Evolutionary conservation across 2,329 filamentous ascomycete species (phyloP).

Genomic region (Ceratocystis harringtonii): DNA sequence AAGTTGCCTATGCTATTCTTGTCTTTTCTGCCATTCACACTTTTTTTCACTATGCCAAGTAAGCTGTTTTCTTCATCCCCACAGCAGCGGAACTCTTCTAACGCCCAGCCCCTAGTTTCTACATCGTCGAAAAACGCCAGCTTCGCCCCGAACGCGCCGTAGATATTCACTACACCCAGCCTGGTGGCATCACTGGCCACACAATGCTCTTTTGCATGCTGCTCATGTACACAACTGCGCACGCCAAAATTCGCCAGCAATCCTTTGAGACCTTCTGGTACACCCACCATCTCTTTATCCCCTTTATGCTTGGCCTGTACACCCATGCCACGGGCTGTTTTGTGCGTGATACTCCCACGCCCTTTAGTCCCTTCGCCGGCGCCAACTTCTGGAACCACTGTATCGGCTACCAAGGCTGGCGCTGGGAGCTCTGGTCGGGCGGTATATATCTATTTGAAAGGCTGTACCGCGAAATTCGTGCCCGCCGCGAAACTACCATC

Average conservation of each 20-base stretch:
- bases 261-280: constrained; percentile 99
- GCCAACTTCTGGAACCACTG: constrained; percentile 79
- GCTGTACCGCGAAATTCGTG: constrained; percentile 78
- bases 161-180: constrained; percentile 79
- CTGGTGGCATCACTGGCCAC: constrained; percentile 87
- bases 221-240: constrained; percentile 92
- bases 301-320: constrained; percentile 85
- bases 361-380: constrained; percentile 73
- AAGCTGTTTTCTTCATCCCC: background rate
- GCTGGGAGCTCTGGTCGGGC: constrained; percentile 84
- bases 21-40: constrained; percentile 70
- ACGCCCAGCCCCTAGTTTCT: constrained; percentile 41
- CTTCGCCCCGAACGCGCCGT: constrained; percentile 67
- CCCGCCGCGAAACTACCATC: constrained; percentile 72
- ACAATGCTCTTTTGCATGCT: constrained; percentile 98
- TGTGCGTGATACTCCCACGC: constrained; percentile 62
- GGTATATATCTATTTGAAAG: constrained; percentile 76
- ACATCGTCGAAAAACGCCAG: constrained; percentile 78
- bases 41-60: constrained; percentile 76
- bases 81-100: background rate
- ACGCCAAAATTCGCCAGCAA: constrained; percentile 86
- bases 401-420: constrained; percentile 89
- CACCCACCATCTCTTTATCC: constrained; percentile 92
- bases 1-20: constrained; percentile 79
- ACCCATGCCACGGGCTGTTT: constrained; percentile 95